Conservation (phyloP, 164 flowering plant genomes). For the Aristolochia contorta region DNA sequence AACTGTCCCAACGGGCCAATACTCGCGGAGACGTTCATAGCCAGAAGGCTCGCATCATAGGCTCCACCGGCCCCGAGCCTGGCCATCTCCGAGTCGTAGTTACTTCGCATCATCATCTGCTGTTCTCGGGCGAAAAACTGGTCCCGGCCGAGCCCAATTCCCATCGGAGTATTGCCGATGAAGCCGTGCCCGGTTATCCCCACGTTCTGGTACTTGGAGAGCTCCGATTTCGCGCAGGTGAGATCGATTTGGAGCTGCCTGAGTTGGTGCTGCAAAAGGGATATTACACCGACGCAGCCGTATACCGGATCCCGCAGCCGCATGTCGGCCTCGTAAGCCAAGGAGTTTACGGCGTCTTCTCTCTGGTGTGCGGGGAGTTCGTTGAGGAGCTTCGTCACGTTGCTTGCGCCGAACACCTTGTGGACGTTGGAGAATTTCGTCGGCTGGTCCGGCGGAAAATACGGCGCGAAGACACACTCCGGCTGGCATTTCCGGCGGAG, state of each 20-base stretch:
- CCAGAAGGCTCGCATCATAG: constrained; percentile 40
- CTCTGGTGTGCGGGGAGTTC: constrained; percentile 78
- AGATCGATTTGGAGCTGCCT: constrained; percentile 78
- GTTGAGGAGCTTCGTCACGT: constrained; percentile 77
- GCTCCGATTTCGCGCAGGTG: constrained; percentile 69
- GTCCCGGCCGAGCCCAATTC: constrained; percentile 29
- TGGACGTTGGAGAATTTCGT: constrained; percentile 82
- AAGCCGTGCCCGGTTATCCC: constrained; percentile 33
- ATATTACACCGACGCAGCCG: constrained; percentile 88
- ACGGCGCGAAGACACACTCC: constrained; percentile 89
- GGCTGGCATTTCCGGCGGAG: constrained; percentile 78
- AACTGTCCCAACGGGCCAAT: constrained; percentile 54
- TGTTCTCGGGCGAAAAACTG: constrained; percentile 42
- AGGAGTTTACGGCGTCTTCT: constrained; percentile 83
- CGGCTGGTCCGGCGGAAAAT: constrained; percentile 94
- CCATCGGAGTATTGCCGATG: constrained; percentile 36
- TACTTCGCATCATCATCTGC: constrained; percentile 24
- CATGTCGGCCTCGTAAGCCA: constrained; percentile 85
- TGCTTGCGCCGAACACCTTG: constrained; percentile 88
- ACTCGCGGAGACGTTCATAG: constrained; percentile 45
- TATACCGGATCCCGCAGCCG: constrained; percentile 87
- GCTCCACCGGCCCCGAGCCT: constrained; percentile 17
- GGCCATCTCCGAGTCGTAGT: constrained; percentile 25
- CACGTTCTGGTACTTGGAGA: constrained; percentile 66
- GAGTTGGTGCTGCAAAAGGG: constrained; percentile 75